Evolutionary conservation across 108 stramenopile species (phyloP).

Genomic region (Skeletonema menzelii): DNA sequence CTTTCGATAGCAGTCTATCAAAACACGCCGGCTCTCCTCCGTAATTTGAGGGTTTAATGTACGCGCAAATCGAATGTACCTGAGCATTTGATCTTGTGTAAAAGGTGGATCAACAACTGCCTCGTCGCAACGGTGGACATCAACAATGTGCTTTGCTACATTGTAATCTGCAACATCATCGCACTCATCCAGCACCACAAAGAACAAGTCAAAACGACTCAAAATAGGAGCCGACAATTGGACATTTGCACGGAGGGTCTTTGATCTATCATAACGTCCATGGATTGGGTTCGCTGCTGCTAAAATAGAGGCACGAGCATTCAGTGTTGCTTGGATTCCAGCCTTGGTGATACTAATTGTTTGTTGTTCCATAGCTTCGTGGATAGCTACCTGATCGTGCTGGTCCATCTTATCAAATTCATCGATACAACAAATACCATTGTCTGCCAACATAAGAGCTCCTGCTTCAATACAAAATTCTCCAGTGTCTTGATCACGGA

Average conservation of each 20-base stretch:
- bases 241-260: slow-evolving; percentile 96
- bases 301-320: slow-evolving; percentile 97
- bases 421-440: slow-evolving; percentile 99
- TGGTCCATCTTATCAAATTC: slow-evolving; percentile 96
- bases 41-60: slow-evolving; percentile 91
- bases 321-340: slow-evolving; percentile 98
- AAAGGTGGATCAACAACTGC: slow-evolving; percentile 80
- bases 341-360: slow-evolving; percentile 99
- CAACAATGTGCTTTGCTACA: slow-evolving; percentile 96
- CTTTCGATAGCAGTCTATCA: slow-evolving; percentile 98
- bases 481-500: slow-evolving; percentile 96
- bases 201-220: slow-evolving; percentile 98
- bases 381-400: slow-evolving; percentile 96
- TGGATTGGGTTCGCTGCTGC: slow-evolving; percentile 99
- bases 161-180: slow-evolving; percentile 89
- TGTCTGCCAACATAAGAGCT: slow-evolving; percentile 98
- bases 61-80: slow-evolving; percentile 96
- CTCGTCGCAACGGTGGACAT: slow-evolving; percentile 85
- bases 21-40: slow-evolving; percentile 68
- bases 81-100: slow-evolving; percentile 84
- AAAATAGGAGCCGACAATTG: slow-evolving; percentile 96
- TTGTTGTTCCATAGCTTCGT: slow-evolving; percentile 99
- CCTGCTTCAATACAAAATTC: slow-evolving; percentile 99
- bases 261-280: slow-evolving; percentile 98
- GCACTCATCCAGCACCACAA: slow-evolving; percentile 98